Conservation (phyloP, 805 yeast genomes). For the Schwanniomyces pseudopolymorphus region DNA sequence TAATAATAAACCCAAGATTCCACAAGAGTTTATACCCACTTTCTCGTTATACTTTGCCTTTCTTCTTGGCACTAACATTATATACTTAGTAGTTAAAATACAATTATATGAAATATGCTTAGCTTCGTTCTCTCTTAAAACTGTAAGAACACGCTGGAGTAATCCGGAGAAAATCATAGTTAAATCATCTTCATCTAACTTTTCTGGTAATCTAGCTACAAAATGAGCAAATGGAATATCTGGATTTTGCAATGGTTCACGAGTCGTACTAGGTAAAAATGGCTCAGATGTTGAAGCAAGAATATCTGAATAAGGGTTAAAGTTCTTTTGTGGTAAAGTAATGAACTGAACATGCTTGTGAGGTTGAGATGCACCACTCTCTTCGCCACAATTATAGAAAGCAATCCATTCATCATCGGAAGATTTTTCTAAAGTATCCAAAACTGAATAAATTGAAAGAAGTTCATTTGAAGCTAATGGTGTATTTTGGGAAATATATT, state of each 20-base stretch:
- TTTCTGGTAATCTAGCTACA: constrained; percentile 58
- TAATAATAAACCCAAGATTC: constrained; percentile 72
- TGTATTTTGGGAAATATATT: constrained; percentile 67
- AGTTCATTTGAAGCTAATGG: constrained; percentile 76
- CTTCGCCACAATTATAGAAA: constrained; percentile 85
- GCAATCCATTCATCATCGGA: constrained; percentile 59
- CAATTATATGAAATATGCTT: constrained; percentile 72
- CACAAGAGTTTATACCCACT: constrained; percentile 77
- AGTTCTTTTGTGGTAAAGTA: constrained; percentile 57
- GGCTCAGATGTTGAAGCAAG: constrained; percentile 43
- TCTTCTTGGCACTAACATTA: constrained; percentile 83
- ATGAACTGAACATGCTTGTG: constrained; percentile 92
- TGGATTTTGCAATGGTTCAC: constrained; percentile 62
- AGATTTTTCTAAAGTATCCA: constrained; percentile 46
- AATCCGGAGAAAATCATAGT: constrained; percentile 71
- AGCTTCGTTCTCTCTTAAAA: constrained; percentile 51
- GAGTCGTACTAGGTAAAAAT: constrained; percentile 52
- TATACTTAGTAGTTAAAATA: constrained; percentile 77
- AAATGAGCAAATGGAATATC: constrained; percentile 78
- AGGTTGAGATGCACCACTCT: constrained; percentile 91
- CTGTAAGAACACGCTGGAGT: constrained; percentile 68
- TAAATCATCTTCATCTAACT: constrained; percentile 53
- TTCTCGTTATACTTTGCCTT: constrained; percentile 47
- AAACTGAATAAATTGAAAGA: constrained; percentile 52
- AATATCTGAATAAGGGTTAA: constrained; percentile 56